Evolutionary conservation across 2,329 filamentous ascomycete genomes (phyloP).

Genomic region (Chaetomiaceae sp.): DNA sequence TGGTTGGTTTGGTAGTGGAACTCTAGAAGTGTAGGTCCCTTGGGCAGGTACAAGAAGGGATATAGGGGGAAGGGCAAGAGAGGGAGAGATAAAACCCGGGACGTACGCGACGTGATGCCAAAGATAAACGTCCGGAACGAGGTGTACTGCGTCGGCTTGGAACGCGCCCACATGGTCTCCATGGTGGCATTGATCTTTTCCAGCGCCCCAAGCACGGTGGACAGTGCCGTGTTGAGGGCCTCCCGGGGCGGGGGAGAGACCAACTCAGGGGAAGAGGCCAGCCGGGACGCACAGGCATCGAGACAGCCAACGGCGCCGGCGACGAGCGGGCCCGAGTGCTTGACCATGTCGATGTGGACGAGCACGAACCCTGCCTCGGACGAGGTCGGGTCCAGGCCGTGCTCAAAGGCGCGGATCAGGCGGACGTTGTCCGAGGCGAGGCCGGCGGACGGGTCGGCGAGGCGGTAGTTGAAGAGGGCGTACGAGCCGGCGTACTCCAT

Average conservation of each 20-base stretch:
- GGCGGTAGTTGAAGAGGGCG: slow-evolving; percentile 64
- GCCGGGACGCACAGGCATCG: slow-evolving; percentile 36
- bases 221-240: slow-evolving; percentile 61
- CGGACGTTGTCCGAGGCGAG: slow-evolving; percentile 66
- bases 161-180: slow-evolving; percentile 90
- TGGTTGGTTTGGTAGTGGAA: no score
- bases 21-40: no score
- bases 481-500: slow-evolving; percentile 60
- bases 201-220: slow-evolving; percentile 58
- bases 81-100: no score
- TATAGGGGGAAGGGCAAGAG: no score
- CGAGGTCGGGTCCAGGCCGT: slow-evolving; percentile 77
- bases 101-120: slow-evolving; percentile 69
- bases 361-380: slow-evolving; percentile 96
- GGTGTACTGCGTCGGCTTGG: slow-evolving; percentile 77
- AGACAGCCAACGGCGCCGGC: slow-evolving; percentile 66
- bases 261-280: slow-evolving; percentile 30
- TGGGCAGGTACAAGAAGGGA: no score
- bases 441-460: slow-evolving; percentile 51
- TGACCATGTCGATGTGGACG: slow-evolving; percentile 93
- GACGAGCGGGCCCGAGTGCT: slow-evolving; percentile 74
- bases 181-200: slow-evolving; percentile 71
- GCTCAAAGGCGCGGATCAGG: slow-evolving; percentile 86
- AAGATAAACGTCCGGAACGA: slow-evolving; percentile 96
- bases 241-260: slow-evolving; percentile 38